Base-by-base conservation (phyloP, 2,329 filamentous ascomycete genomes). In the Arthrobotrys iridis region DNA sequence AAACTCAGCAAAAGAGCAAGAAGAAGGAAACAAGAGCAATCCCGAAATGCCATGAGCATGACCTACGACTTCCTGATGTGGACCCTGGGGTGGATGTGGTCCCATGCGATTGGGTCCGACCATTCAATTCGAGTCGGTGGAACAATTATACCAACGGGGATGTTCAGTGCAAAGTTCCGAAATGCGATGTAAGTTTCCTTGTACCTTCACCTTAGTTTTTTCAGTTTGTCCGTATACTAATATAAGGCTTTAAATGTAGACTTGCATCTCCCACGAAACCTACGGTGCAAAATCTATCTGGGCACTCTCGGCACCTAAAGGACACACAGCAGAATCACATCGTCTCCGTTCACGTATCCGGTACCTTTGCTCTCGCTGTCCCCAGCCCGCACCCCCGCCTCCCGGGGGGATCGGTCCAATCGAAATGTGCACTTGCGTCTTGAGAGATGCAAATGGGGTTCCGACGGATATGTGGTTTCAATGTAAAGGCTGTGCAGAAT, bases 381-480 rank as follows among this genome's bases (percentile, higher is more conserved):
- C 70, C 18, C 52, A 62, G 20, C 71, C 71, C 4, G 71, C 62
- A 13, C 46, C 71, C 0, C 26, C 18, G 7, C 71, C 71, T 7
- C 35, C 63, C 2, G 71, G 71, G 13, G 71, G 71, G 37, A 63
- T 75, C 30, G 71, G 71, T 5, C 71, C 71, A 8, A 41, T 75
- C 28, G 71, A 75, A 24, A 50, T 68, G 55, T 75, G 71, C 18
- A 75, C 71, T 4, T 75, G 71, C 30, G 63, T 68, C 3, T 48
- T 75, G 18, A 59, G 71, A 35, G 71, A 75, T 20, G 57, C 11
- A 20, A 20, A 63, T 7, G 63, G 63, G 0, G 30, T 75, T 15
- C 71, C 71, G 24, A 75, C 71, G 20, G 71, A 75, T 28, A 57
- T 68, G 58, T 75, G 63, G 63, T 75, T 75, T 35, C 71, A 75